Conservation (phyloP, 140 eudicot genomes). For the Bidens hawaiensis region DNA sequence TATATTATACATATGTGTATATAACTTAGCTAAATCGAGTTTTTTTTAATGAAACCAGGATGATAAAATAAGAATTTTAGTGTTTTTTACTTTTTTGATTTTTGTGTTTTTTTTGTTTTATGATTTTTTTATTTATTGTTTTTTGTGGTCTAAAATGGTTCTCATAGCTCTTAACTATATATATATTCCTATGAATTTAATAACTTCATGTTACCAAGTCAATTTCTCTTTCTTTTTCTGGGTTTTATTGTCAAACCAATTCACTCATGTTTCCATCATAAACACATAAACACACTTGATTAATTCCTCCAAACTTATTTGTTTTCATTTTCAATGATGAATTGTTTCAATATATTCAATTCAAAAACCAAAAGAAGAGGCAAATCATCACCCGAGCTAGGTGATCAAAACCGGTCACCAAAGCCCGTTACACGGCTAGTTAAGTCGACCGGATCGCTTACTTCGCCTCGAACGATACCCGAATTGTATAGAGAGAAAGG, state of each 20-base stretch:
- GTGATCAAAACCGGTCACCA: slow-evolving; percentile 22
- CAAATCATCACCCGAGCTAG: slow-evolving; percentile 61
- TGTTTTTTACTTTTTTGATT: too few relatives aligned
- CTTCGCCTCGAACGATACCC: slow-evolving; percentile 60
- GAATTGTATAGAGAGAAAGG: slow-evolving; percentile 79
- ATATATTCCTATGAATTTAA: neutral
- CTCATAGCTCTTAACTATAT: too few relatives aligned
- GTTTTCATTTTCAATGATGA: too few relatives aligned
- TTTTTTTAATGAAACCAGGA: too few relatives aligned
- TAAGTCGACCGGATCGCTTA: slow-evolving; percentile 56
- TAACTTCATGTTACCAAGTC: neutral
- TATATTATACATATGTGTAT: too few relatives aligned
- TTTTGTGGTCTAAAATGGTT: too few relatives aligned
- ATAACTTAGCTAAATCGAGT: too few relatives aligned
- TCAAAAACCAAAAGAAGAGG: slow-evolving; percentile 21
- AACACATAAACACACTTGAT: neutral
- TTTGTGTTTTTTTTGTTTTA: too few relatives aligned
- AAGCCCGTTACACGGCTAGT: slow-evolving; percentile 26
- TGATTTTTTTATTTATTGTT: too few relatives aligned
- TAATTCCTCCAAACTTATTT: too few relatives aligned
- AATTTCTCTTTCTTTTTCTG: slow-evolving; percentile 7
- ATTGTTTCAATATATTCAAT: slow-evolving; percentile 59
- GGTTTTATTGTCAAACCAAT: slow-evolving; percentile 22
- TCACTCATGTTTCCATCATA: slow-evolving; percentile 31
- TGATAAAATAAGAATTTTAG: too few relatives aligned